Base-by-base conservation (phyloP, 805 yeast species). In the Kuraishia cidri region DNA sequence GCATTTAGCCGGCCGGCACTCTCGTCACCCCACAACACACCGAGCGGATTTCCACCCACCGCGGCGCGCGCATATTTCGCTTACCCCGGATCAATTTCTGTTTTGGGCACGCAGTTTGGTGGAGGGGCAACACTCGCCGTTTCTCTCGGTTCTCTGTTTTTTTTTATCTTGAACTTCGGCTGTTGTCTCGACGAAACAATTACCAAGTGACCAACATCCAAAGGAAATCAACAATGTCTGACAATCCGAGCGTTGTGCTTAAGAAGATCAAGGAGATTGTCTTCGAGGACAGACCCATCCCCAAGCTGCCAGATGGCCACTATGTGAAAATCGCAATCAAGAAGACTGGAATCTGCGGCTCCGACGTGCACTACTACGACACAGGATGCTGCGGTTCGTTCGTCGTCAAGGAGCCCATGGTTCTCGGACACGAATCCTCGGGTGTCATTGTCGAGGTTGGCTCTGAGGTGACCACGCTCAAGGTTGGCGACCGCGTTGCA, bases 331-430 rank as follows among this genome's bases (percentile, higher is more conserved):
- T 86, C 17, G 78, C 74, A 32, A 77, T 85, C 43, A 83, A 79
- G 56, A 75, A 79, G 47, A 85, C 95, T 0, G 95, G 95, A 20
- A 77, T 86, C 37, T 86, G 95, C 55, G 95, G 95, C 3, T 76
- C 86, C 1, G 94, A 84, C 50, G 79, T 84, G 39, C 94, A 85
- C 52, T 86, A 79, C 62, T 84, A 75, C 47, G 70, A 75, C 20
- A 81, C 80, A 42, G 95, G 95, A 3, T 68, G 66, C 34, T 80
- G 85, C 47, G 95, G 95, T 16, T 68, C 74, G 6, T 85, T 82
- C 45, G 73, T 76, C 6, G 79, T 86, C 37, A 70, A 68, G 41
- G 58, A 64, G 17, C 95, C 94, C 29, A 81, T 85, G 90, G 86
- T 85, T 24, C 60, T 34, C 14, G 96, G 95, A 29, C 96, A 86